These are phyloP conservation scores for Pontederia crassipes DNA, from an alignment of 176 grass and related monocot genomes.

Conservation along the genomic window DNA sequence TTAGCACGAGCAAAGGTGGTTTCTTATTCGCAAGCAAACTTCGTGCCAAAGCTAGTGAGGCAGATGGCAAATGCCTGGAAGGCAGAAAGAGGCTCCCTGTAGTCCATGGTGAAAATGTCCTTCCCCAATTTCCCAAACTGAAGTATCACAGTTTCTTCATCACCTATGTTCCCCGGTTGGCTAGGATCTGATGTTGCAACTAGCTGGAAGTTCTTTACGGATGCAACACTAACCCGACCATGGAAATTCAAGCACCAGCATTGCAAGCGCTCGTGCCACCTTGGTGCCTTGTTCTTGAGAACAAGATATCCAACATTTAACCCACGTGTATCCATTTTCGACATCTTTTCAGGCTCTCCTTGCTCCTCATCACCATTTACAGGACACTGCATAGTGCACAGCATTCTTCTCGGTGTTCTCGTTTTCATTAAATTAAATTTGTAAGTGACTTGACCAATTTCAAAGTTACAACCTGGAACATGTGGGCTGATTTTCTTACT, in stretches of 20 bases:
- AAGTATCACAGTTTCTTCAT: slow-evolving; percentile 80
- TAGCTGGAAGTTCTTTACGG: slow-evolving; percentile 87
- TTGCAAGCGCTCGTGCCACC: slow-evolving; percentile 82
- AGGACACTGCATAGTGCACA: no score
- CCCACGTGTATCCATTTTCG: no score
- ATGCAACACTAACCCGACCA: slow-evolving; percentile 69
- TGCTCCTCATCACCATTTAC: no score
- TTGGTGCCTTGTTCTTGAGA: slow-evolving; percentile 79
- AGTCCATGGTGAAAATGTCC: slow-evolving; percentile 81
- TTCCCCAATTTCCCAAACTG: slow-evolving; percentile 85
- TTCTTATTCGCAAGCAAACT: slow-evolving; percentile 81
- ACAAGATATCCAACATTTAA: slow-evolving; percentile 8
- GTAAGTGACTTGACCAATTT: no score
- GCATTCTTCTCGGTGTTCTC: no score
- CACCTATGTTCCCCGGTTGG: slow-evolving; percentile 34
- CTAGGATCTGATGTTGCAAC: slow-evolving; percentile 31
- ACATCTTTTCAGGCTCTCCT: no score
- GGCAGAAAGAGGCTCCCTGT: slow-evolving; percentile 74
- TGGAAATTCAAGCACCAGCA: slow-evolving; percentile 97
- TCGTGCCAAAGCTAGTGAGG: slow-evolving; percentile 91
- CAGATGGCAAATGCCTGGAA: slow-evolving; percentile 93
- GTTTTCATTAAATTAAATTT: no score
- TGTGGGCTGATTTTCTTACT: no score
- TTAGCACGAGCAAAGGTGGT: no score
- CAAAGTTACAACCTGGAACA: no score